These are phyloP conservation scores for Mycosphaerella sp. DNA, from an alignment of 2,329 filamentous ascomycete genomes.

Conservation along the genomic window DNA sequence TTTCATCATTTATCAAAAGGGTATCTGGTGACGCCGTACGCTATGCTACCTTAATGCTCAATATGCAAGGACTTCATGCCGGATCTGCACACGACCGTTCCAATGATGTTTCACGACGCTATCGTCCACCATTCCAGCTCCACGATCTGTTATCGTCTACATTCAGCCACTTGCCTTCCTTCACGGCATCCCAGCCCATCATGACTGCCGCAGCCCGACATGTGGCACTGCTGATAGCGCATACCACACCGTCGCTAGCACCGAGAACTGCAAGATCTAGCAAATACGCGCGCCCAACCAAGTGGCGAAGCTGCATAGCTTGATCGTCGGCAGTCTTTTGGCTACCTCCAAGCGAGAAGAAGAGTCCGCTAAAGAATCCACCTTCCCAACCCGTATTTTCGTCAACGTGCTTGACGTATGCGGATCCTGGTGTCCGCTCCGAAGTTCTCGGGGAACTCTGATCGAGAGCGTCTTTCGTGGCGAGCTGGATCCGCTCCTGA, in stretches of 20 bases:
- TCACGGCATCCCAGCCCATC: conserved; percentile 73
- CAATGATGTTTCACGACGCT: background rate
- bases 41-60: conserved; percentile 13
- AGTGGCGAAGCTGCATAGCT: conserved; percentile 62
- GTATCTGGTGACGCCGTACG: conserved; percentile 17
- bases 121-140: conserved; percentile 32
- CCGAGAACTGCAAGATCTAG: conserved; percentile 73
- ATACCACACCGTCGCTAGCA: conserved; percentile 64
- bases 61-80: background rate
- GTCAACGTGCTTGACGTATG: conserved; percentile 63
- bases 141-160: conserved; percentile 57
- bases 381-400: conserved; percentile 82
- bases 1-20: background rate
- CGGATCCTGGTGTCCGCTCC: conserved; percentile 39
- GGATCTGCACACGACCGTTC: background rate
- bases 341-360: conserved; percentile 63
- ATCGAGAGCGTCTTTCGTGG: conserved; percentile 54
- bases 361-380: conserved; percentile 75
- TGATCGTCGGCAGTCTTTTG: conserved; percentile 29
- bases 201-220: conserved; percentile 76
- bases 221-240: conserved; percentile 61
- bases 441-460: conserved; percentile 28
- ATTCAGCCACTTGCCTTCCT: conserved; percentile 62
- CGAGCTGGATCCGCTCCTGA: conserved; percentile 70
- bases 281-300: conserved; percentile 74